Conservation (phyloP, 805 yeast species). For the Candida saitoana region DNA sequence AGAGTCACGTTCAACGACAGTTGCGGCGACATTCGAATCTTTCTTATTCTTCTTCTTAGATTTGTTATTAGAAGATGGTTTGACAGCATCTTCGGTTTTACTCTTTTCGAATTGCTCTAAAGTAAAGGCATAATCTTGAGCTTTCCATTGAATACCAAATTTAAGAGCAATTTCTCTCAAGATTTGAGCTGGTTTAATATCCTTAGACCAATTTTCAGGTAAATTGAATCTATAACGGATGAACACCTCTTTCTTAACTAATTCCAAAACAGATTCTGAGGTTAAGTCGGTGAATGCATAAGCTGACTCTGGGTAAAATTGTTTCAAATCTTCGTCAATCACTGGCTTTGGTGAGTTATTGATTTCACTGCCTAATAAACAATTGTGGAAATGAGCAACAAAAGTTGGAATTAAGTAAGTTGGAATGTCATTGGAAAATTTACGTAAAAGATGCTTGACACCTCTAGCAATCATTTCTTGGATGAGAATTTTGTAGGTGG, state of each 20-base stretch:
- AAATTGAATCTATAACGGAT: constrained; percentile 62
- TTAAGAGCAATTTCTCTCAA: constrained; percentile 71
- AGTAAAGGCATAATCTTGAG: constrained; percentile 47
- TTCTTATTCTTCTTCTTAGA: constrained; percentile 21
- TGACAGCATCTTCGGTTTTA: constrained; percentile 21
- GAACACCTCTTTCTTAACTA: constrained; percentile 50
- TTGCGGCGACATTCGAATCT: constrained; percentile 9
- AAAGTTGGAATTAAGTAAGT: constrained; percentile 52
- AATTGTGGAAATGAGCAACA: constrained; percentile 68
- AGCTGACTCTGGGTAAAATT: constrained; percentile 40
- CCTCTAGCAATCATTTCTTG: constrained; percentile 81
- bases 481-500: constrained; percentile 45
- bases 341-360: constrained; percentile 37
- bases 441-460: constrained; percentile 67
- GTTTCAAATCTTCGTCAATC: constrained; percentile 37
- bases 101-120: constrained; percentile 33
- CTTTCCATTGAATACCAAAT: constrained; percentile 83
- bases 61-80: constrained; percentile 11
- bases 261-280: constrained; percentile 39
- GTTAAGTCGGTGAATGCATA: constrained; percentile 44
- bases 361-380: constrained; percentile 53
- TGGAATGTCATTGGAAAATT: constrained; percentile 44
- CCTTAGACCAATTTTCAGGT: constrained; percentile 44
- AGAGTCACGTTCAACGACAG: constrained; percentile 22
- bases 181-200: constrained; percentile 39